Evolutionary conservation across 179 eudicot genomes (phyloP).

Genomic region (Heliamphora pulchella): DNA sequence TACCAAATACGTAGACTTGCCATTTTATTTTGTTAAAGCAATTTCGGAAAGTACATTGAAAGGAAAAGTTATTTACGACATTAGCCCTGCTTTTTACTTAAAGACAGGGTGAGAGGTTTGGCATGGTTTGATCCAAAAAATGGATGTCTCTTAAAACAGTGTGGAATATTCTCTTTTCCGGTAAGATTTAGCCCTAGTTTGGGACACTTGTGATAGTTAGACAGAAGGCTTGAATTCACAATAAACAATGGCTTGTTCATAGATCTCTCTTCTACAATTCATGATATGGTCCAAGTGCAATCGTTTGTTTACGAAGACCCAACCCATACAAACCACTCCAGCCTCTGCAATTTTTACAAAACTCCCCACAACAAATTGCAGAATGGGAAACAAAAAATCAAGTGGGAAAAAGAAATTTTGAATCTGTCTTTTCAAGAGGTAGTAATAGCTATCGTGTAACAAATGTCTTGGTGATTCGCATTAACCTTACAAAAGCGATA

Average conservation of each 20-base stretch:
- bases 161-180: no score
- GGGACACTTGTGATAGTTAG: no score
- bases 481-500: slow-evolving; percentile 29
- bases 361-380: not conserved
- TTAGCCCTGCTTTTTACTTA: no score
- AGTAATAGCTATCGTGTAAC: not conserved
- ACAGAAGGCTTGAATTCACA: not conserved
- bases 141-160: no score
- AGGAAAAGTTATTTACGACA: no score
- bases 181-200: no score
- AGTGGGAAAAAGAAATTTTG: not conserved
- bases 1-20: no score
- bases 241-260: not conserved
- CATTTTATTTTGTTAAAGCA: no score
- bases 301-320: not conserved
- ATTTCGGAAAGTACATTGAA: no score
- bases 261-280: not conserved
- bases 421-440: not conserved
- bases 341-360: slow-evolving; percentile 3
- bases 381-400: not conserved
- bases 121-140: no score
- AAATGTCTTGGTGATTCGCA: not conserved
- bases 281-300: not conserved
- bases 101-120: no score
- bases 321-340: not conserved